Evolutionary conservation across 1,139 yeast species (phyloP).

Genomic region (Meyerozyma sp.): DNA sequence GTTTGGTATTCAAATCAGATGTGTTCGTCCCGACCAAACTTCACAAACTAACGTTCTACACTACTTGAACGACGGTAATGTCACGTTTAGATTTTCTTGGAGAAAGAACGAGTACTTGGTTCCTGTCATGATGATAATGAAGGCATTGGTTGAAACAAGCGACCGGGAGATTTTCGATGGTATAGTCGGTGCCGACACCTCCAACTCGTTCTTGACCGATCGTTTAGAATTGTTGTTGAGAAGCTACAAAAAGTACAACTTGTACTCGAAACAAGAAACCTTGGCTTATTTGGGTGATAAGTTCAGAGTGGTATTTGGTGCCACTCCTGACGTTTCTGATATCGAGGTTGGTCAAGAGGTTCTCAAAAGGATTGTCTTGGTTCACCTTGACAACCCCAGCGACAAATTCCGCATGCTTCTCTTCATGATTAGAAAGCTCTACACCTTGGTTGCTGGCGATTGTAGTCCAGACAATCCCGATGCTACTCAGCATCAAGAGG

Average conservation of each 20-base stretch:
- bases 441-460: slow-evolving; percentile 93
- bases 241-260: slow-evolving; percentile 74
- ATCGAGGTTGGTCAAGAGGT: slow-evolving; percentile 88
- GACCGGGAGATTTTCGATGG: slow-evolving; percentile 96
- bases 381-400: slow-evolving; percentile 64
- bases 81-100: slow-evolving; percentile 96
- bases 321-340: slow-evolving; percentile 83
- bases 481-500: slow-evolving; percentile 98
- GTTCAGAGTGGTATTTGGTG: slow-evolving; percentile 88
- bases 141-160: slow-evolving; percentile 84
- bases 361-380: slow-evolving; percentile 77
- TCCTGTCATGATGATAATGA: slow-evolving; percentile 88
- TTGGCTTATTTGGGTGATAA: slow-evolving; percentile 93
- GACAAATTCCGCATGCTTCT: slow-evolving; percentile 85
- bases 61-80: slow-evolving; percentile 92
- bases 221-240: slow-evolving; percentile 91
- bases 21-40: slow-evolving; percentile 94
- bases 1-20: slow-evolving; percentile 90
- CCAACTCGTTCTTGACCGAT: slow-evolving; percentile 92
- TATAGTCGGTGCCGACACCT: slow-evolving; percentile 81
- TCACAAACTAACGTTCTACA: slow-evolving; percentile 96
- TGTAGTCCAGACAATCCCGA: slow-evolving; percentile 98
- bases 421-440: slow-evolving; percentile 93
- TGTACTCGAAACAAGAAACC: slow-evolving; percentile 80
- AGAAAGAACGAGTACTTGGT: slow-evolving; percentile 90